A percentile compares a stretch with the other conserved stretches of the same genome.
Evolutionary conservation across 75 land plant genomes (phyloP).

Genomic region (Isoetes taiwanensis): DNA sequence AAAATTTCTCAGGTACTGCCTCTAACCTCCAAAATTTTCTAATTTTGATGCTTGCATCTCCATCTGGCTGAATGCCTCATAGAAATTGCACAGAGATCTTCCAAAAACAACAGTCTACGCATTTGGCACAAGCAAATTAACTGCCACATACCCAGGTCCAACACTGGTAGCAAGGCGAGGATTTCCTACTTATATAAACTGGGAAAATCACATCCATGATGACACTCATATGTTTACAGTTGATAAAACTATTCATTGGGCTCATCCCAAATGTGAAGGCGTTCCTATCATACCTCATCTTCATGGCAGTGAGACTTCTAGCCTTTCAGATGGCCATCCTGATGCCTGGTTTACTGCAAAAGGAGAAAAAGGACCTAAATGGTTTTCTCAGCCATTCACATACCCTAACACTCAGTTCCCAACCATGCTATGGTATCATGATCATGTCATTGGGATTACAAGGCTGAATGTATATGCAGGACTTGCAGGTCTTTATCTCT

Average conservation of each 20-base stretch:
- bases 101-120: background rate
- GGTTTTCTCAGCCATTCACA: background rate
- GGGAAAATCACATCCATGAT: background rate
- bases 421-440: background rate
- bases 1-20: too few relatives aligned
- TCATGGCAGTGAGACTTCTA: background rate
- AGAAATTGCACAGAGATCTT: constrained; percentile 4
- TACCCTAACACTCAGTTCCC: background rate
- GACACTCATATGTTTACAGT: background rate
- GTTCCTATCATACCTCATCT: background rate
- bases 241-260: background rate
- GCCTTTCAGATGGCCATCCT: background rate
- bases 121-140: background rate
- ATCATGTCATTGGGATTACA: background rate
- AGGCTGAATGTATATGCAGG: background rate
- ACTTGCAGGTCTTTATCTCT: background rate
- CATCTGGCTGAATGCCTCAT: too few relatives aligned
- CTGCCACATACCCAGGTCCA: background rate
- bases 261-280: background rate
- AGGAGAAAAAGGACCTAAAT: background rate
- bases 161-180: background rate
- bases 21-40: too few relatives aligned
- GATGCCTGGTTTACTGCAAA: background rate
- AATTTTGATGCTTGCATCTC: too few relatives aligned
- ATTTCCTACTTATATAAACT: background rate